A percentile compares a stretch with the other conserved stretches of the same genome.
phyloP scores from a whole-genome alignment of 2,329 filamentous ascomycete genomes.

The Metarhizium anisopliae region DNA sequence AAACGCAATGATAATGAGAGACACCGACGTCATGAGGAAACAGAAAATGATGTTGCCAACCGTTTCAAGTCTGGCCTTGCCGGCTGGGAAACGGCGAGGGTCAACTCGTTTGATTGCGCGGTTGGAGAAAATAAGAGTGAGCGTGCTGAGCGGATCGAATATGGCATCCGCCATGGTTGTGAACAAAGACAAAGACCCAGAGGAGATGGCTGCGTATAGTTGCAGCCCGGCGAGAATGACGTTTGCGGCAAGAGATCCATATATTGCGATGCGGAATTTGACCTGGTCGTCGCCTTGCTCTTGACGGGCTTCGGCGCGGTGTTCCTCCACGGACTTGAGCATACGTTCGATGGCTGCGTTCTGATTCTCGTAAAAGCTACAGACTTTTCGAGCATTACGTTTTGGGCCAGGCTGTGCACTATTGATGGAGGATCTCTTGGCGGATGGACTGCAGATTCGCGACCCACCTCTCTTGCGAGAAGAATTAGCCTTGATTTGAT shows the following conservation, averaged over 20 bases:
- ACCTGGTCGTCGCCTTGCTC: slow-evolving; percentile 74
- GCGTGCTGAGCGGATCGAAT: slow-evolving; percentile 84
- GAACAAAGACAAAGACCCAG: slow-evolving; percentile 88
- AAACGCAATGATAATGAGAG: slow-evolving; percentile 85
- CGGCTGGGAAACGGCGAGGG: slow-evolving; percentile 75
- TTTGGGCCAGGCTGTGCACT: slow-evolving; percentile 13
- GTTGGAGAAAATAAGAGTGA: slow-evolving; percentile 78
- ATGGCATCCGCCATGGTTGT: slow-evolving; percentile 95
- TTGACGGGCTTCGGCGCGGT: slow-evolving; percentile 71
- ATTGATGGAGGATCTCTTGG: slow-evolving; percentile 3
- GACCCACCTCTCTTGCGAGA: slow-evolving; percentile 60
- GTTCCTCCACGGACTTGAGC: slow-evolving; percentile 88
- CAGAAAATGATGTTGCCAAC: slow-evolving; percentile 95
- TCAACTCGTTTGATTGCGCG: slow-evolving; percentile 86
- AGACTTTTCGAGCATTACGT: slow-evolving; percentile 45
- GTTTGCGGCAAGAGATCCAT: slow-evolving; percentile 69
- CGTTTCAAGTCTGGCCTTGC: slow-evolving; percentile 89
- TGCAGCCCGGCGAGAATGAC: slow-evolving; percentile 71
- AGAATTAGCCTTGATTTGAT: slow-evolving; percentile 70
- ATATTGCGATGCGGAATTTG: slow-evolving; percentile 58
- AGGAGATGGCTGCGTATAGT: slow-evolving; percentile 79
- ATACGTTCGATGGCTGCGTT: slow-evolving; percentile 91
- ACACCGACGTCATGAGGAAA: slow-evolving; percentile 90
- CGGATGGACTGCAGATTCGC: slow-evolving; percentile 5
- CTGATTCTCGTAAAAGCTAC: slow-evolving; percentile 80